Conservation (phyloP, 2,329 filamentous ascomycete species). For the Epichloe hybrida region DNA sequence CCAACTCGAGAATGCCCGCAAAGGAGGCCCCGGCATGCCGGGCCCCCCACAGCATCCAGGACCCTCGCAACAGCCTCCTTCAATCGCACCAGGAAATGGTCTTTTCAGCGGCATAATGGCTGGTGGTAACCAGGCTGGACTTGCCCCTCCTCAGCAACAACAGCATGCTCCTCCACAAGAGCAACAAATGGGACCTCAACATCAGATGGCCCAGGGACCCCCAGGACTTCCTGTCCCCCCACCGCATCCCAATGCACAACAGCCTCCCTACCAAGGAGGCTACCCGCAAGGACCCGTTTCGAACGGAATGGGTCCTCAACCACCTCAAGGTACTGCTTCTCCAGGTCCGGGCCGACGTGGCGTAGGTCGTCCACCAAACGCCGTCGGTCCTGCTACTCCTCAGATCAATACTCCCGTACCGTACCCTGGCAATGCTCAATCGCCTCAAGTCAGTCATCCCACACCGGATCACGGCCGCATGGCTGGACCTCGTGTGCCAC, state of each 20-base stretch:
- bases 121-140: slow-evolving; percentile 69
- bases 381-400: slow-evolving; percentile 65
- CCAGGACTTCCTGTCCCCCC: slow-evolving; percentile 49
- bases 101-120: slow-evolving; percentile 95
- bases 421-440: slow-evolving; percentile 70
- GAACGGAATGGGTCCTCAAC: slow-evolving; percentile 67
- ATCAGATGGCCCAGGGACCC: slow-evolving; percentile 62
- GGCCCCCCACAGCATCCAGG: slow-evolving; percentile 65
- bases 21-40: slow-evolving; percentile 45
- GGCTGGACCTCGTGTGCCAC: slow-evolving; percentile 34
- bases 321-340: slow-evolving; percentile 72
- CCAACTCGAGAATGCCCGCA: slow-evolving; percentile 68
- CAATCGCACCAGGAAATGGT: slow-evolving; percentile 81
- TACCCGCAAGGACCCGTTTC: slow-evolving; percentile 45
- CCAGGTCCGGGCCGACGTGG: slow-evolving; percentile 70
- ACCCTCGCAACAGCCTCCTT: slow-evolving; percentile 73
- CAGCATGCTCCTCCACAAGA: slow-evolving; percentile 50
- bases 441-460: slow-evolving; percentile 77
- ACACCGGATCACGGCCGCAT: slow-evolving; percentile 53
- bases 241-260: slow-evolving; percentile 47
- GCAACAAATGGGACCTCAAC: slow-evolving; percentile 38
- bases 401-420: slow-evolving; percentile 82
- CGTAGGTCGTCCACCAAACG: slow-evolving; percentile 50
- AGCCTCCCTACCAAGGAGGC: slow-evolving; percentile 61
- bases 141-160: slow-evolving; percentile 62